Base-by-base conservation (phyloP, 2,329 filamentous ascomycete species). In the Verticillium longisporum region DNA sequence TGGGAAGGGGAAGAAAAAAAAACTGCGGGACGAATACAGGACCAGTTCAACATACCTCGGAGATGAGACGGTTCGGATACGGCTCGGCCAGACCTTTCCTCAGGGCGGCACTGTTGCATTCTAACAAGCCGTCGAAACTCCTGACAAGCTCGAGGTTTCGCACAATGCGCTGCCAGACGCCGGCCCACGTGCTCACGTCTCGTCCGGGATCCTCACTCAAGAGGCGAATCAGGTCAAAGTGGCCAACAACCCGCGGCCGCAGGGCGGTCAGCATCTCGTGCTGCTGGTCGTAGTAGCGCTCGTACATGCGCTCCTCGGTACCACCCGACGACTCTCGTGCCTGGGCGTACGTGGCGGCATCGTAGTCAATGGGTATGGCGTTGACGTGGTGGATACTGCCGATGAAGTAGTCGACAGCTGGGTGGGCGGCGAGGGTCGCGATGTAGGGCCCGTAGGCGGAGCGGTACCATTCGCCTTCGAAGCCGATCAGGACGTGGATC, bases 381-480 rank as follows among this genome's bases (percentile, higher is more conserved):
- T 91, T 86, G 7, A 93, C 90, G 74, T 99, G 95, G 76, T 99
- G 95, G 57, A 98, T 83, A 1, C 91, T 96, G 61, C 95, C 95
- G 70, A 99, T 83, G 78, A 97, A 97, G 76, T 96, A 91, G 76
- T 98, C 94, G 63, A 96, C 83, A 10, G 77, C 75, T 45, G 91
- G 83, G 64, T 84, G 80, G 6, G 80, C 71, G 26, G 88, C 77
- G 3, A 91, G 82, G 11, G 73, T 67, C 37, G 77, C 70, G 62
- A 96, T 87, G 56, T 89, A 76, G 2, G 77, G 64, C 0, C 73
- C 74, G 67, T 87, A 85, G 3, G 79, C 81, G 0, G 88, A 82
- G 6, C 93, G 88, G 72, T 97, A 95, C 87, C 91, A 99, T 73
- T 99, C 95, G 60, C 86, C 85, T 75, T 99, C 95, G 72, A 98